Evolutionary conservation across 768 basidiomycete species (phyloP).

Genomic region (Holtermanniella nyarrowii): DNA sequence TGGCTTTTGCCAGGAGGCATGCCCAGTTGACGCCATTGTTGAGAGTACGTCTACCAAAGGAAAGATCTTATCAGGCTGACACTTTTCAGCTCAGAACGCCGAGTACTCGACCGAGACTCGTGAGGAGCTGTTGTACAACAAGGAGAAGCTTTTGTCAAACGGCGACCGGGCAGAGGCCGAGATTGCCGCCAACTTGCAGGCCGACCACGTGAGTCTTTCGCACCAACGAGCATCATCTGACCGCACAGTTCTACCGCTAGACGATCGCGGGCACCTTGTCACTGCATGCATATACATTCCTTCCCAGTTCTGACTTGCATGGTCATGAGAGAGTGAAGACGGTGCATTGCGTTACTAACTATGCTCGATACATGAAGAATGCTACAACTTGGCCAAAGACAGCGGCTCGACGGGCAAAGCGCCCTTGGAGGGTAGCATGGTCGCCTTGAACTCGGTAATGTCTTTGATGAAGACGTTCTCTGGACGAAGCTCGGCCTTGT

Average conservation of each 20-base stretch:
- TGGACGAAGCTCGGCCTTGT: constrained; percentile 45
- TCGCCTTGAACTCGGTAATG: constrained; percentile 55
- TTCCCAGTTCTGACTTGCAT: background rate
- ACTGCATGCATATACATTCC: background rate
- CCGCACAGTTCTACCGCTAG: background rate
- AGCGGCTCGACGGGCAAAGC: constrained; percentile 53
- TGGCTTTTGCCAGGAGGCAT: constrained; percentile 99
- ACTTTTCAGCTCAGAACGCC: constrained; percentile 73
- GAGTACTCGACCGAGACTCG: constrained; percentile 96
- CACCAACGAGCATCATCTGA: background rate
- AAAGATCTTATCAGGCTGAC: constrained; percentile 1
- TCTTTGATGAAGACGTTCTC: constrained; percentile 59
- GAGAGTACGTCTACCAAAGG: constrained; percentile 59
- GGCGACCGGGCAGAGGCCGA: constrained; percentile 95
- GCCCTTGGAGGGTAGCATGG: constrained; percentile 49
- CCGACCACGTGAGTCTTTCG: constrained; percentile 39
- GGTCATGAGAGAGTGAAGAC: background rate
- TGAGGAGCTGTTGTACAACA: constrained; percentile 97
- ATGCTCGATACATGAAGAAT: background rate
- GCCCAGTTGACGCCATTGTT: constrained; percentile 98
- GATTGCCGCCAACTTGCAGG: constrained; percentile 73
- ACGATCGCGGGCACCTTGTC: background rate
- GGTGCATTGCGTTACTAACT: background rate
- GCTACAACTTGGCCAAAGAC: constrained; percentile 19
- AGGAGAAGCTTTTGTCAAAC: constrained; percentile 93